Evolutionary conservation across 306 rosid genomes (phyloP), one percentile per base, ranked within the genome.

Genomic region (Fagus sylvatica): DNA sequence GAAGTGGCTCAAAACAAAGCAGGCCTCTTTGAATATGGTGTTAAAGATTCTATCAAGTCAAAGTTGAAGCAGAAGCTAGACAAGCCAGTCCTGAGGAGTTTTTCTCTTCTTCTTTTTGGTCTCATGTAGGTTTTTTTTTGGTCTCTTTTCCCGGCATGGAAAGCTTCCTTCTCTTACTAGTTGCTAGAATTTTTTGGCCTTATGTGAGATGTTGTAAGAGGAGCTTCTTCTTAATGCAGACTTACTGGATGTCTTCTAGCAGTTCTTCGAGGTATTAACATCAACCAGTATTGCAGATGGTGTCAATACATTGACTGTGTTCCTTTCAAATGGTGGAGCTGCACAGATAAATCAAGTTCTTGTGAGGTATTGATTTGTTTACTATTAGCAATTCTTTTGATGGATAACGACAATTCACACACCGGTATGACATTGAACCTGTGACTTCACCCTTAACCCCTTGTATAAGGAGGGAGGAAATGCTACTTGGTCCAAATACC

Each of bases 221-320:
- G 70, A 75, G 43, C 71, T 81, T 74, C 60, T 73, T 80, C 79
- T 46, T 68, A 78, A 15, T 82, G 88, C 90, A 95, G 98, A 79
- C 79, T 91, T 81, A 84, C 86, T 40, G 97, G 93, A 85, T 89
- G 93, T 81, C 84, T 91, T 68, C 81, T 89, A 74, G 97, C 89
- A 39, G 85, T 90, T 83, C 84, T 85, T 68, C 81, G 69, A 42
- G 96, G 91, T 70, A 64, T 88, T 82, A 84, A 95, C 92, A 71
- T 92, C 85, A 92, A 82, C 79, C 84, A 82, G 82, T 84, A 95
- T 85, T 92, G 98, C 89, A 73, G 75, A 80, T 87, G 96, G 98
- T 91, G 97, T 82, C 89, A 69, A 53, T 88, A 92, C 81, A 77
- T 90, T 72, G 91, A 93, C 79, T 95, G 98, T 65, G 76, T 89